Conservation (phyloP, 2,329 filamentous ascomycete species). For the Xylaria hypoxylon region DNA sequence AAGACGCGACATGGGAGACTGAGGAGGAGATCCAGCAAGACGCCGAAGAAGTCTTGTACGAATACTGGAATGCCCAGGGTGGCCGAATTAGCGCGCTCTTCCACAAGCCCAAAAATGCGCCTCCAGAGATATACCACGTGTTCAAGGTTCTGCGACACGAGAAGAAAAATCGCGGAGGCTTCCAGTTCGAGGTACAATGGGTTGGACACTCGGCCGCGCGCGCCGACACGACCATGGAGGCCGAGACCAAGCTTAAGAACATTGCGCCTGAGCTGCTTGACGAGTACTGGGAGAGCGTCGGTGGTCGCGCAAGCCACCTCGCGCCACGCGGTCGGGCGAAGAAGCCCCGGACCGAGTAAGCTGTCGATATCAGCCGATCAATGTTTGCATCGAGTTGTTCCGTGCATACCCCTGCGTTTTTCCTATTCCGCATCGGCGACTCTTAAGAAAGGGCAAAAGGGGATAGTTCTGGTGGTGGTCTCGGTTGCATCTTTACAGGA, state of each 20-base stretch:
- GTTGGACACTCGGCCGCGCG: constrained; percentile 49
- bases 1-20: constrained; percentile 51
- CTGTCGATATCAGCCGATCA: neutral
- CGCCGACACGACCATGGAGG: constrained; percentile 48
- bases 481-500: constrained; percentile 34
- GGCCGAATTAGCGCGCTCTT: constrained; percentile 50
- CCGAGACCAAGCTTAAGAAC: constrained; percentile 48
- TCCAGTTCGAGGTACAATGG: constrained; percentile 52
- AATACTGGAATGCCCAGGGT: constrained; percentile 51
- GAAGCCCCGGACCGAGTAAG: constrained; percentile 37
- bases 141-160: constrained; percentile 49
- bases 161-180: constrained; percentile 45
- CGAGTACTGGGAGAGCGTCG: constrained; percentile 49
- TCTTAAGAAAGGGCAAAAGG: neutral
- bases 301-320: constrained; percentile 46
- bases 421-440: constrained; percentile 19
- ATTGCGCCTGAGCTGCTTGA: constrained; percentile 44
- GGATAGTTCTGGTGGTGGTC: constrained; percentile 15
- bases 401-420: constrained; percentile 21
- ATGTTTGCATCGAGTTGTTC: neutral
- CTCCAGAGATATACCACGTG: constrained; percentile 47
- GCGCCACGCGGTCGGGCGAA: constrained; percentile 47
- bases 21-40: constrained; percentile 53
- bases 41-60: constrained; percentile 50
- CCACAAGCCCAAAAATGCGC: constrained; percentile 44